A percentile compares a stretch with the other conserved stretches of the same genome.
Evolutionary conservation across 2,329 filamentous ascomycete species (phyloP).

Genomic region (Aspergillus versicolor): DNA sequence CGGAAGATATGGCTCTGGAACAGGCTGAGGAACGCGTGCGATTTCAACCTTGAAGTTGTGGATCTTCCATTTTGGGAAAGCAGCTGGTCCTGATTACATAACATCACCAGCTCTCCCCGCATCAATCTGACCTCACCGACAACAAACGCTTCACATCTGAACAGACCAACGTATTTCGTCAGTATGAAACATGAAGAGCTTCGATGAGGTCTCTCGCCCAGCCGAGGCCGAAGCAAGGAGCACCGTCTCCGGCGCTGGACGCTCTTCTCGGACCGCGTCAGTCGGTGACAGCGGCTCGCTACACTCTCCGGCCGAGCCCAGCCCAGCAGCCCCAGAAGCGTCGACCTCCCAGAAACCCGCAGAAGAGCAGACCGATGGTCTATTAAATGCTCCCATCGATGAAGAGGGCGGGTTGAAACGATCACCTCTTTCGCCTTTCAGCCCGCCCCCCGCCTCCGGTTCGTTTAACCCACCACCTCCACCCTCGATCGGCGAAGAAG

Average conservation of each 20-base stretch:
- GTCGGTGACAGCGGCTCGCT: slow-evolving; percentile 15
- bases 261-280: slow-evolving; percentile 21
- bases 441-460: slow-evolving; percentile 30
- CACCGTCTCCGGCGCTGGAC: slow-evolving; percentile 16
- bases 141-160: not conserved
- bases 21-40: no score
- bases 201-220: slow-evolving; percentile 35
- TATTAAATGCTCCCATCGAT: slow-evolving; percentile 12
- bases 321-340: slow-evolving; percentile 9
- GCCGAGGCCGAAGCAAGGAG: slow-evolving; percentile 25
- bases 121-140: not conserved
- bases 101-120: not conserved
- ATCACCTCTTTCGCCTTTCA: slow-evolving; percentile 25
- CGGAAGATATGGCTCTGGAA: no score
- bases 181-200: slow-evolving; percentile 38
- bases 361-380: slow-evolving; percentile 15
- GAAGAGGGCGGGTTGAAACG: slow-evolving; percentile 17
- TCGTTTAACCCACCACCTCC: slow-evolving; percentile 22
- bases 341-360: slow-evolving; percentile 14
- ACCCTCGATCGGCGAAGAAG: slow-evolving; percentile 31
- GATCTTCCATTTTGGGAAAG: no score
- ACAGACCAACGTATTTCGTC: not conserved
- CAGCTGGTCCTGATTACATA: not conserved
- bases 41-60: no score
- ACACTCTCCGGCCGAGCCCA: slow-evolving; percentile 12